These are phyloP conservation scores for Larix sibirica DNA, from an alignment of 83 land plant species.

Conservation along the genomic window DNA sequence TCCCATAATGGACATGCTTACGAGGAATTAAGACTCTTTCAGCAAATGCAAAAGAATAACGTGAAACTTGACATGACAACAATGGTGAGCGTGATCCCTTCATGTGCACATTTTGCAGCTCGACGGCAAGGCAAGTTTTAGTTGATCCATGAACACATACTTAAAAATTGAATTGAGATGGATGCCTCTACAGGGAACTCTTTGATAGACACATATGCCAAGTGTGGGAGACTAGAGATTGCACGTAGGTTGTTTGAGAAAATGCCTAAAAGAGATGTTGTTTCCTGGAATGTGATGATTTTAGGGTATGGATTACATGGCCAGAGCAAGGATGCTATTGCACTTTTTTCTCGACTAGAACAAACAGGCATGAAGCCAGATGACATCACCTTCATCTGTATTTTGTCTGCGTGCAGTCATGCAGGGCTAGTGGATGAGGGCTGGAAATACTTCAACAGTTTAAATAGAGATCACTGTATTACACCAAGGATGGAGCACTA, in stretches of 20 bases:
- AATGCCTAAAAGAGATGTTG: constrained; percentile 27
- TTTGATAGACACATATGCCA: constrained; percentile 58
- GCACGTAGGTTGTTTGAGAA: constrained; percentile 38
- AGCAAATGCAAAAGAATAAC: constrained; percentile 22
- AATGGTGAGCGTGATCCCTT: constrained; percentile 46
- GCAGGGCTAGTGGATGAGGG: constrained; percentile 13
- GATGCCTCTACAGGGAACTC: constrained; percentile 47
- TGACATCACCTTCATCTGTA: constrained; percentile 11
- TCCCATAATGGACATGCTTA: constrained; percentile 19
- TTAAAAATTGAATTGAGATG: constrained; percentile 18
- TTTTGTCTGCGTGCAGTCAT: constrained; percentile 7
- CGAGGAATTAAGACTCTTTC: constrained; percentile 25
- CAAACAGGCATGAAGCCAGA: constrained; percentile 1
- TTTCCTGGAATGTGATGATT: constrained; percentile 25
- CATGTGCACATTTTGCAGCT: constrained; percentile 56
- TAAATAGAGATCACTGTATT: neutral
- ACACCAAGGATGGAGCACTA: constrained; percentile 19
- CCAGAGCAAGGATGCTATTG: neutral
- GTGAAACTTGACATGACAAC: constrained; percentile 37
- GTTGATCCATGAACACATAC: constrained; percentile 30
- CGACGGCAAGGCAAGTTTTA: constrained; percentile 43
- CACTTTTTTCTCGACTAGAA: constrained; percentile 1
- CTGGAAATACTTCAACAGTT: neutral
- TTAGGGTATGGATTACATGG: neutral
- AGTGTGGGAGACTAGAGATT: constrained; percentile 48